Evolutionary conservation across 2,329 filamentous ascomycete genomes (phyloP).

Genomic region (Cladophialophora carrionii): DNA sequence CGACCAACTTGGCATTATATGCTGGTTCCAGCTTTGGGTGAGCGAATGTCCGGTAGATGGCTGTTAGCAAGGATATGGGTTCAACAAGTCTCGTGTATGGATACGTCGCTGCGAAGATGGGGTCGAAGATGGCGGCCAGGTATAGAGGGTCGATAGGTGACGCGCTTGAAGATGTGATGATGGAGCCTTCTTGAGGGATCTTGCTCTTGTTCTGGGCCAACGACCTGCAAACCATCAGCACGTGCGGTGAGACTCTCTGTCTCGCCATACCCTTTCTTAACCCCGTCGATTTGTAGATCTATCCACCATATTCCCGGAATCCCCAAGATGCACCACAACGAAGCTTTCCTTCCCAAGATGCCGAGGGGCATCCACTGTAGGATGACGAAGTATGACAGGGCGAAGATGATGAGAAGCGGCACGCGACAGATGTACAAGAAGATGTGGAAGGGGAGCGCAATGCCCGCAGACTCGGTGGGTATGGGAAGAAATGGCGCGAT

Average conservation of each 20-base stretch:
- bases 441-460: conserved; percentile 67
- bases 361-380: conserved; percentile 80
- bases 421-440: conserved; percentile 80
- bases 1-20: conserved; percentile 56
- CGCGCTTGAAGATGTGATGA: conserved; percentile 90
- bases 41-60: conserved; percentile 73
- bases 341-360: conserved; percentile 72
- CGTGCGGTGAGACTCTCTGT: conserved; percentile 6
- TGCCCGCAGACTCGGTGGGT: conserved; percentile 63
- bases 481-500: conserved; percentile 94
- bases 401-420: conserved; percentile 72
- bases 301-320: conserved; percentile 98
- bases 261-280: conserved; percentile 75
- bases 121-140: conserved; percentile 93
- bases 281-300: conserved; percentile 95
- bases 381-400: conserved; percentile 73
- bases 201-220: conserved; percentile 72
- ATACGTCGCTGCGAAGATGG: conserved; percentile 86
- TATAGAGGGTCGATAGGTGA: conserved; percentile 93
- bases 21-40: conserved; percentile 57
- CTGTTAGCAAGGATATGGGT: conserved; percentile 74
- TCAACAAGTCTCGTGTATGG: conserved; percentile 73
- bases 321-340: conserved; percentile 83
- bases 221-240: conserved; percentile 50
- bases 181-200: conserved; percentile 74